These are phyloP conservation scores for Suillus variegatus DNA, from an alignment of 768 basidiomycete genomes.

Conservation along the genomic window DNA sequence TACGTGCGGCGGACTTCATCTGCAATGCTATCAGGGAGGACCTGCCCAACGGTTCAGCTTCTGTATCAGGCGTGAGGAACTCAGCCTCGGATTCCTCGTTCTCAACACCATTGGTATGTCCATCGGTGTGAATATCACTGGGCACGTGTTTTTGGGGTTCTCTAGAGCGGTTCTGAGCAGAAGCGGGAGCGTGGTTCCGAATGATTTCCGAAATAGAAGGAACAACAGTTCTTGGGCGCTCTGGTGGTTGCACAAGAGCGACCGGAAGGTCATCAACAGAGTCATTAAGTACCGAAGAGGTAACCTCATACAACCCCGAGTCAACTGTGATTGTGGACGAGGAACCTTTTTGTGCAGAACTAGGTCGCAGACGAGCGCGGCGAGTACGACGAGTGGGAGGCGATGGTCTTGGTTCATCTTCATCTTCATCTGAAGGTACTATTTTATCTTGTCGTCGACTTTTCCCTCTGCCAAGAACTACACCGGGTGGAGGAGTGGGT, in stretches of 20 bases:
- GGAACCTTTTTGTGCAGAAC: slow-evolving; percentile 27
- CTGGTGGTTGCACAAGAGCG: slow-evolving; percentile 22
- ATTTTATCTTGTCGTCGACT: slow-evolving; percentile 24
- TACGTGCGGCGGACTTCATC: slow-evolving; percentile 77
- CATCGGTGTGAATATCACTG: slow-evolving; percentile 47
- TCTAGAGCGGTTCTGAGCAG: slow-evolving; percentile 50
- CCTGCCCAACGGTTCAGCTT: slow-evolving; percentile 67
- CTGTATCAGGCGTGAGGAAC: slow-evolving; percentile 52
- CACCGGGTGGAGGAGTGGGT: slow-evolving; percentile 80
- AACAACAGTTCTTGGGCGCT: slow-evolving; percentile 49
- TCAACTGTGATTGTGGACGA: slow-evolving; percentile 33
- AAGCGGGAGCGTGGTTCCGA: slow-evolving; percentile 68
- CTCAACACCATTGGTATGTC: slow-evolving; percentile 50
- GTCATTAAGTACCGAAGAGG: slow-evolving; percentile 11
- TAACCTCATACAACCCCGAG: slow-evolving; percentile 20
- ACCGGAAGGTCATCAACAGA: slow-evolving; percentile 12
- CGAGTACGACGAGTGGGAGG: slow-evolving; percentile 10
- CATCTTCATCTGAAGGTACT: slow-evolving; percentile 56
- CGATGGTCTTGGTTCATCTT: slow-evolving; percentile 30
- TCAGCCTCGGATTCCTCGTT: slow-evolving; percentile 54
- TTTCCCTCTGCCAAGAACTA: slow-evolving; percentile 60
- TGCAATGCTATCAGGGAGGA: slow-evolving; percentile 86
- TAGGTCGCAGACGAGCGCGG: slow-evolving; percentile 20
- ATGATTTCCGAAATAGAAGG: slow-evolving; percentile 92
- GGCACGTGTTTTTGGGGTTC: slow-evolving; percentile 49